Conservation (phyloP, 805 yeast genomes). For the Komagataella pseudopastoris region DNA sequence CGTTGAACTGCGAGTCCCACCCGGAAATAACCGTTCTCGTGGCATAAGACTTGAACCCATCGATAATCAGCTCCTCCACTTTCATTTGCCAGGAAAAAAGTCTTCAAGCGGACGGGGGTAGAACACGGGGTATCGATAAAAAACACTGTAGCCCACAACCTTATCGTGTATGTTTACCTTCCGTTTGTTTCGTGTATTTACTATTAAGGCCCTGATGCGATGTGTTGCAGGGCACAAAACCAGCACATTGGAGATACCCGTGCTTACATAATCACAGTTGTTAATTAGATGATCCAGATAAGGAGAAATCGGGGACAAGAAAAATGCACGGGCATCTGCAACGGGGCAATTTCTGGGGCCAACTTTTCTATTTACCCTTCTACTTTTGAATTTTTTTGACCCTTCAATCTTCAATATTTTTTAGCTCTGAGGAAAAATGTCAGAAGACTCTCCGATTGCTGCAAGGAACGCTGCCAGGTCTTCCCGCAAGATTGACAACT, state of each 20-base stretch:
- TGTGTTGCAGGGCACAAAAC: not conserved
- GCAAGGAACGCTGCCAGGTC: not conserved
- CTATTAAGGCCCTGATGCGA: not conserved
- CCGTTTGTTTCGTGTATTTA: not conserved
- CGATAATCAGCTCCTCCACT: constrained; percentile 92
- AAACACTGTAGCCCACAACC: not conserved
- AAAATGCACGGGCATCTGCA: not conserved
- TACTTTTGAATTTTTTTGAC: not conserved
- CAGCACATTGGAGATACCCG: not conserved
- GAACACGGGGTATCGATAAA: not conserved
- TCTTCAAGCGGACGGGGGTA: not conserved
- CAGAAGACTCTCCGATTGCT: not conserved
- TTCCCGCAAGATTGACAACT: constrained; percentile 7
- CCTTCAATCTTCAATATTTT: not conserved
- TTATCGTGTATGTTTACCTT: not conserved
- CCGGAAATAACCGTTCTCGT: constrained; percentile 88
- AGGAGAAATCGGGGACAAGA: not conserved
- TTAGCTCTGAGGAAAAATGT: not conserved
- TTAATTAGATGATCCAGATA: not conserved
- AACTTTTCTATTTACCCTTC: not conserved
- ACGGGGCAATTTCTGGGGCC: not conserved
- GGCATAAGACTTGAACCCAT: constrained; percentile 96
- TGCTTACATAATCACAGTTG: not conserved
- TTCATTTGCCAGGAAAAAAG: constrained; percentile 34
- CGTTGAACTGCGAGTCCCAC: constrained; percentile 96